Base-by-base conservation (phyloP, 176 grass and related monocot genomes). In the Elaeis guineensis region DNA sequence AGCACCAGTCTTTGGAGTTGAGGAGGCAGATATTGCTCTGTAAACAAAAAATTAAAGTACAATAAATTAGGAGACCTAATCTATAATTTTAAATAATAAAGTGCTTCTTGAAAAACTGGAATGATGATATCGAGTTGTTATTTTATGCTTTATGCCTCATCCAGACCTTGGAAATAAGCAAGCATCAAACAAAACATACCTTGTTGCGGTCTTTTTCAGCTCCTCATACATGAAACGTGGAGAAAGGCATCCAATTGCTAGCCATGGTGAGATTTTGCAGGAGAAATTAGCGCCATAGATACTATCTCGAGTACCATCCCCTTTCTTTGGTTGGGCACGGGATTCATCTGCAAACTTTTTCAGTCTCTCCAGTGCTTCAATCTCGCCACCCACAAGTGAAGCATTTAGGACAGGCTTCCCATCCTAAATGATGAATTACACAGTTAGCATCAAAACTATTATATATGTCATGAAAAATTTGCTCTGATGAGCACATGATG, bases 181-280 rank as follows among this genome's bases (percentile, higher is more conserved):
- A 0, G 15, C 0, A 25, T 35, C 8, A 6, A 20, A 16, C 23
- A 20, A 49, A 26, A 58, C 17, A 59, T 89, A 98, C 87, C 82
- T 92, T 61, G 70, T 67, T 49, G 87, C 58, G 75, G 80, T 86
- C 63, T 89, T 98, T 70, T 98, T 92, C 58, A 98, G 75, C 81
- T 98, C 93, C 62, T 92, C 93, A 50, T 83, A 92, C 87, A 98
- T 83, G 67, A 98, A 92, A 49, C 93, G 81, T 49, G 93, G 87
- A 60, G 93, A 98, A 58, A 98, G 93, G 67, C 93, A 98, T 54
- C 93, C 93, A 5, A 69, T 89, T 60, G 93, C 78, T 66, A 98
- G 87, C 93, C 93, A 98, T 48, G 93, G 93, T 21, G 93, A 97
- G 76, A 97, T 89, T 85, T 97, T 97, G 76, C 84, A 89, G 22